Evolutionary conservation across 169 alveolate genomes (phyloP).

Genomic region (Plasmodium chabaudi): DNA sequence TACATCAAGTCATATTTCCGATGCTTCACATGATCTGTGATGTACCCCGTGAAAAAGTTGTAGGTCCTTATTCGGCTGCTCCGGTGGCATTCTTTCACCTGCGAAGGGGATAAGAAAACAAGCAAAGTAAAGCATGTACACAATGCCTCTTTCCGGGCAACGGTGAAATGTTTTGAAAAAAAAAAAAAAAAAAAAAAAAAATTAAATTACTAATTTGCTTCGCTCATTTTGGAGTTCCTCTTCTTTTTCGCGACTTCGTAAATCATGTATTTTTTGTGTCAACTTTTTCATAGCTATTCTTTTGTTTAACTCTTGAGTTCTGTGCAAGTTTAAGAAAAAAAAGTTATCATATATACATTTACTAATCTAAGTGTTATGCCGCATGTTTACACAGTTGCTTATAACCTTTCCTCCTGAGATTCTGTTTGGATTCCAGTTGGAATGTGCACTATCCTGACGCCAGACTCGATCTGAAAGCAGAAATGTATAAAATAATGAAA

Average conservation of each 20-base stretch:
- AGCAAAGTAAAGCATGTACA: too few species aligned
- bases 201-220: slow-evolving; percentile 40
- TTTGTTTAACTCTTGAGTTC: slow-evolving; percentile 74
- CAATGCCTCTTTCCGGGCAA: background rate
- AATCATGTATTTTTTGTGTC: slow-evolving; percentile 18
- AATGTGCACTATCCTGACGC: slow-evolving; percentile 44
- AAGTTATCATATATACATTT: background rate
- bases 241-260: slow-evolving; percentile 12
- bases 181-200: slow-evolving; percentile 36
- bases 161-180: background rate
- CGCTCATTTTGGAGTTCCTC: slow-evolving; percentile 25
- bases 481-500: too few species aligned
- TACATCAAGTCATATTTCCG: slow-evolving; percentile 25
- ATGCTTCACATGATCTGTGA: slow-evolving; percentile 46
- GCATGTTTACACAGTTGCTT: background rate
- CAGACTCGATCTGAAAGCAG: slow-evolving; percentile 43
- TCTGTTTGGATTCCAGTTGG: slow-evolving; percentile 43
- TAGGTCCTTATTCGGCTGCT: slow-evolving; percentile 61
- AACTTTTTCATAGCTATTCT: slow-evolving; percentile 62
- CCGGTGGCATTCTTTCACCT: slow-evolving; percentile 42
- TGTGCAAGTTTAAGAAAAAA: slow-evolving; percentile 5
- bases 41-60: slow-evolving; percentile 57
- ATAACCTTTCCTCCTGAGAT: slow-evolving; percentile 68
- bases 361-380: background rate
- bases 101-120: too few species aligned